Evolutionary conservation across 2,329 filamentous ascomycete species (phyloP).

Genomic region (Diplodia corticola): DNA sequence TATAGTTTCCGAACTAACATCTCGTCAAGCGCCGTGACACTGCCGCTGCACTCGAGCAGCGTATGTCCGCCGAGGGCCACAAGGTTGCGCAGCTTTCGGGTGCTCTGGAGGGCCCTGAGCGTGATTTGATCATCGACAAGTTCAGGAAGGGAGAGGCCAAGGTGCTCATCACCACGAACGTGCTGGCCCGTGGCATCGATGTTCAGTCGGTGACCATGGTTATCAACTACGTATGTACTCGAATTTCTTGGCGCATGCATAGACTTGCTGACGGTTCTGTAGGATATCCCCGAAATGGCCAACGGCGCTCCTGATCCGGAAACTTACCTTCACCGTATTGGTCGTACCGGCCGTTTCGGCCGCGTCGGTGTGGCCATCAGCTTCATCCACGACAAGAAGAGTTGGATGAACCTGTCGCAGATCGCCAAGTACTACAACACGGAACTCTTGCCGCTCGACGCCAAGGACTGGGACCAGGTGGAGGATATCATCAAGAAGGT

Average conservation of each 20-base stretch:
- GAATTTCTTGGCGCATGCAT: neutral
- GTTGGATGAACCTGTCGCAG: constrained; percentile 74
- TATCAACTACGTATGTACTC: constrained; percentile 76
- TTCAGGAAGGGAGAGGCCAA: constrained; percentile 88
- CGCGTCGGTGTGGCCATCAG: constrained; percentile 94
- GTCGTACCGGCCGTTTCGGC: constrained; percentile 93
- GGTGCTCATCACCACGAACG: constrained; percentile 96
- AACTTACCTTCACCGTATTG: constrained; percentile 97
- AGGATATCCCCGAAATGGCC: constrained; percentile 54
- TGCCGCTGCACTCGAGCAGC: constrained; percentile 77
- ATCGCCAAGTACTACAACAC: constrained; percentile 82
- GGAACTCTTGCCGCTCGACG: constrained; percentile 76
- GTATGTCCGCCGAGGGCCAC: constrained; percentile 87
- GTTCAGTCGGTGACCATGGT: constrained; percentile 92
- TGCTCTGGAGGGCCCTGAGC: constrained; percentile 77
- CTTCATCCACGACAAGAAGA: constrained; percentile 84
- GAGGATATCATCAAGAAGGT: constrained; percentile 77
- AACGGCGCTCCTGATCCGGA: constrained; percentile 80
- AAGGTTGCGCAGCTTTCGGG: constrained; percentile 88
- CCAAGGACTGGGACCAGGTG: constrained; percentile 86
- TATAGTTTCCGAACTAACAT: constrained; percentile 1
- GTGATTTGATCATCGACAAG: constrained; percentile 79
- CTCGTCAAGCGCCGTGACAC: constrained; percentile 72
- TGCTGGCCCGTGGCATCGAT: constrained; percentile 93
- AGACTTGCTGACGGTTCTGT: constrained; percentile 46